A percentile compares a stretch with the other conserved stretches of the same genome.
Evolutionary conservation across 148 eudicot species (phyloP).

Genomic region (Polygonum aviculare): DNA sequence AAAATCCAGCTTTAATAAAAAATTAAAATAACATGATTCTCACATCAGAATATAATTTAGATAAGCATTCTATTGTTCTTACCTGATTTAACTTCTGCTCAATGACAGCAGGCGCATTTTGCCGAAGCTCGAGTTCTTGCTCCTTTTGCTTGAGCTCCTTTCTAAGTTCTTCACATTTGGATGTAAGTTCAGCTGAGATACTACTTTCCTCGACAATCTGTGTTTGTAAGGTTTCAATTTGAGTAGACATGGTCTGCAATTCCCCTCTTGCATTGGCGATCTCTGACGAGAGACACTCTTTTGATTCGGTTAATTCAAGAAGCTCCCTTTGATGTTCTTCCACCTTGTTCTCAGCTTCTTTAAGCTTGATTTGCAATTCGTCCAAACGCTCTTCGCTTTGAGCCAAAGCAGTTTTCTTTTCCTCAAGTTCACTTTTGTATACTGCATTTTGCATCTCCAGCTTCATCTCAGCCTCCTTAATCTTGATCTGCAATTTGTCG

Average conservation of each 20-base stretch:
- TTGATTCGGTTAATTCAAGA: not conserved
- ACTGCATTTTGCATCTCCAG: slow-evolving; percentile 47
- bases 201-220: not conserved
- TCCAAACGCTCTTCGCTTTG: slow-evolving; percentile 17
- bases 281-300: slow-evolving; percentile 3
- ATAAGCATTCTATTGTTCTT: not conserved
- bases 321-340: slow-evolving; percentile 12
- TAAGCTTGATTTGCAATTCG: slow-evolving; percentile 20
- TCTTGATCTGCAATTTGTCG: slow-evolving; percentile 24
- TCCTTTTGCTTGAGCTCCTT: slow-evolving; percentile 6
- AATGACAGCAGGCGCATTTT: not conserved
- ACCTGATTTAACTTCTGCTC: slow-evolving; percentile 43
- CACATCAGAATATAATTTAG: not conserved
- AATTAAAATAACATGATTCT: not conserved
- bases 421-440: slow-evolving; percentile 19
- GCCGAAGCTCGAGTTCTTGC: slow-evolving; percentile 6
- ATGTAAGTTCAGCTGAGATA: not conserved
- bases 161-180: slow-evolving; percentile 5
- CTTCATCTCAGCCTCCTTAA: slow-evolving; percentile 27
- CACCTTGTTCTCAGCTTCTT: slow-evolving; percentile 6
- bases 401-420: slow-evolving; percentile 19
- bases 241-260: slow-evolving; percentile 3
- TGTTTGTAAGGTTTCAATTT: not conserved
- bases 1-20: not conserved
- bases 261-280: slow-evolving; percentile 3